A percentile compares a stretch with the other conserved stretches of the same genome.
Evolutionary conservation across 129 eudicot species (phyloP).

Genomic region (Saposhnikovia divaricata): DNA sequence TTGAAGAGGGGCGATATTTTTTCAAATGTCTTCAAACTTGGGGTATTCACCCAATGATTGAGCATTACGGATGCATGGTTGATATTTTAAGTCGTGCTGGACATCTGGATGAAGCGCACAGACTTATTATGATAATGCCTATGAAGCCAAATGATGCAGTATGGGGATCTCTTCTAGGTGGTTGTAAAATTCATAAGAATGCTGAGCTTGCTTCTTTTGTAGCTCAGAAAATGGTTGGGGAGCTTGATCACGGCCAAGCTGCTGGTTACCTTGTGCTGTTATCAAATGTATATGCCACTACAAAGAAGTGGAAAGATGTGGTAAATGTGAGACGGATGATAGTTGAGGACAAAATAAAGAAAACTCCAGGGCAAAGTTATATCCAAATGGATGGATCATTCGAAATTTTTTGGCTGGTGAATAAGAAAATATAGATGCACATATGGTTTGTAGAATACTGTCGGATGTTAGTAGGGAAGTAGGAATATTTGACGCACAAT

Average conservation of each 20-base stretch:
- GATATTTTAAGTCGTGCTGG: slow-evolving; percentile 76
- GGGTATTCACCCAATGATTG: slow-evolving; percentile 49
- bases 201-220: slow-evolving; percentile 45
- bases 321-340: slow-evolving; percentile 38
- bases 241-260: slow-evolving; percentile 37
- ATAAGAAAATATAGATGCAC: slow-evolving; percentile 28
- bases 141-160: slow-evolving; percentile 62
- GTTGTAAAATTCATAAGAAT: slow-evolving; percentile 58
- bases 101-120: slow-evolving; percentile 47
- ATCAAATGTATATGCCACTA: slow-evolving; percentile 55
- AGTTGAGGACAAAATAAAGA: slow-evolving; percentile 30
- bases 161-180: slow-evolving; percentile 83
- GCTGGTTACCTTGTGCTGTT: slow-evolving; percentile 50
- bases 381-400: slow-evolving; percentile 34
- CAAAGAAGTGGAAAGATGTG: slow-evolving; percentile 54
- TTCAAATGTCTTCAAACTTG: slow-evolving; percentile 33
- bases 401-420: slow-evolving; percentile 54
- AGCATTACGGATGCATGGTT: slow-evolving; percentile 83
- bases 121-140: slow-evolving; percentile 48
- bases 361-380: slow-evolving; percentile 62
- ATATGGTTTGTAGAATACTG: slow-evolving; percentile 36
- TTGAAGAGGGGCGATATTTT: slow-evolving; percentile 40
- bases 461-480: slow-evolving; percentile 26
- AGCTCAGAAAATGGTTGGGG: slow-evolving; percentile 30
- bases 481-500: slow-evolving; percentile 20